Percentiles rank a stretch among this genome's conserved stretches.
Conservation (phyloP, 2,329 filamentous ascomycete genomes). For the Claviceps digitariae region DNA sequence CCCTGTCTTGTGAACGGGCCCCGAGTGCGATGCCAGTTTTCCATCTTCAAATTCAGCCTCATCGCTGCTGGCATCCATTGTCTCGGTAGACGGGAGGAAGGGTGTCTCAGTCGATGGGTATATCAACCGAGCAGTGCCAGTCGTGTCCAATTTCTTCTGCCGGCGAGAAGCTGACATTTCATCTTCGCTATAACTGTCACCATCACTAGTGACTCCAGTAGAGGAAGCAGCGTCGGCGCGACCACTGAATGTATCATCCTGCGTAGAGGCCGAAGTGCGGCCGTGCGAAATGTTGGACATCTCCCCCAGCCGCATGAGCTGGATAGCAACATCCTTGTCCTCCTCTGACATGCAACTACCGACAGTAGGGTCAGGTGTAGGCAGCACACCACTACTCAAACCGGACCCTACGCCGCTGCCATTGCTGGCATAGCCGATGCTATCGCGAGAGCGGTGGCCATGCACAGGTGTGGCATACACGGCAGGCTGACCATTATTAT, state of each 20-base stretch:
- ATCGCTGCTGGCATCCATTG: conserved; percentile 23
- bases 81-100: conserved; percentile 38
- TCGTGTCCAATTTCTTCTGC: conserved; percentile 37
- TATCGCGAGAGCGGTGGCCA: conserved; percentile 52
- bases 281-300: conserved; percentile 89
- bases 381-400: conserved; percentile 48
- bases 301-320: conserved; percentile 90
- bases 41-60: conserved; percentile 21
- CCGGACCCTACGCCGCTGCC: conserved; percentile 21
- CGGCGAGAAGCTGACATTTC: conserved; percentile 46
- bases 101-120: conserved; percentile 40
- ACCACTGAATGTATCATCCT: conserved; percentile 88
- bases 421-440: conserved; percentile 39
- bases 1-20: conserved; percentile 26
- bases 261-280: conserved; percentile 80
- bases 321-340: conserved; percentile 82
- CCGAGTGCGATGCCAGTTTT: conserved; percentile 13
- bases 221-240: conserved; percentile 75
- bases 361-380: conserved; percentile 93
- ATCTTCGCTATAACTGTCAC: conserved; percentile 52
- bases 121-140: conserved; percentile 30
- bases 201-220: conserved; percentile 70
- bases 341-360: conserved; percentile 96
- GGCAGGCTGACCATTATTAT: conserved; percentile 36
- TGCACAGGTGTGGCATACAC: conserved; percentile 50